Base-by-base conservation (phyloP, 176 grass and related monocot species). In the Poa annua region DNA sequence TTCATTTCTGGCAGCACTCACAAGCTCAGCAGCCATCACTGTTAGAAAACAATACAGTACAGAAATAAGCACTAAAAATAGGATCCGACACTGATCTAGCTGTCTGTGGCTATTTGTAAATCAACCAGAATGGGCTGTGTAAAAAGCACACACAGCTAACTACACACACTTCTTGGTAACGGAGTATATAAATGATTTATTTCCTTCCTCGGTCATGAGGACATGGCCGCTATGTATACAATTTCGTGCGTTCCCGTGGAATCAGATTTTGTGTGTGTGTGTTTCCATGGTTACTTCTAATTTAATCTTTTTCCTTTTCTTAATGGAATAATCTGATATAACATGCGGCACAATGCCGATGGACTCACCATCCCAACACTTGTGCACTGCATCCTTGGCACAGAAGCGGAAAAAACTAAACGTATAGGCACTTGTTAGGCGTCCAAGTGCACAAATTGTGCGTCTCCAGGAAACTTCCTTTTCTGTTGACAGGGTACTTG, bases 21-120 rank as follows among this genome's bases (percentile, higher is more conserved):
- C 96, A 78, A 98, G 91, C 68, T 98, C 92, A 32, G 92, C 90
- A 71, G 92, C 90, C 92, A 97, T 97, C 60, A 97, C 90, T 95
- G 89, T 82, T 67, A 76, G 6, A 76, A 62, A 63, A 69, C 8
- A 67, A 36, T 22, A 77, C 38, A 76, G 1, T 26, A 74, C 39
- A 83, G 51, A 3, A 78, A 49, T 80, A 72, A 87, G 44, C 14
- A 39, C 33, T 76, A 60, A 74, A 47, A 59, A 50, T 66, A 76
- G 54, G 25, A 80, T 59, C 36, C 36, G 32, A 12, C 34, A 14
- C 5, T 66, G 56, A 35, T 74, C 44, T 56, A 39, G 51, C 38
- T 50, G 62, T 36, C 75, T 7, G 7, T 16, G 16, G 29, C 25
- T 49, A 15, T 36, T 29, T 22, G 32, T 54, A 20, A 50, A 26